Evolutionary conservation across 768 basidiomycete species (phyloP).

Genomic region (Albatrellus ellisii): DNA sequence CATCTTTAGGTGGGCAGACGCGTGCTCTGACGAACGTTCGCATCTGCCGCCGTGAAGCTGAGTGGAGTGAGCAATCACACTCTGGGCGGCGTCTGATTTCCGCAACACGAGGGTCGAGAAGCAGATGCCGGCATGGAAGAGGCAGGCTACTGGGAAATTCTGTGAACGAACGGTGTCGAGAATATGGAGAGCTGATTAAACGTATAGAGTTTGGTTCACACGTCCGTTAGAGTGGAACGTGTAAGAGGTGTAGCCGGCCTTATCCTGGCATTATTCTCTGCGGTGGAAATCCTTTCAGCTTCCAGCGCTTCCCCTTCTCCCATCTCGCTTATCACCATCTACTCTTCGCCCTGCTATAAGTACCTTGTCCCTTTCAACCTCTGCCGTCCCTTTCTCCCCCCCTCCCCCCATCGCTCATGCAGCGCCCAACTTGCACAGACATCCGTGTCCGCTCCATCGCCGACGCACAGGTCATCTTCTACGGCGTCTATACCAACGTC

Average conservation of each 20-base stretch:
- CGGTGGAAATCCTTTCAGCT: conserved; percentile 5
- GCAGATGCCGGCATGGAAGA: too few relatives aligned
- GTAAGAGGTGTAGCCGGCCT: conserved; percentile 10
- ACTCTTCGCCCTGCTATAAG: conserved; percentile 12
- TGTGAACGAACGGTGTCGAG: conserved; percentile 3
- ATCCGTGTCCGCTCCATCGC: conserved; percentile 49
- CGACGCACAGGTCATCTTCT: conserved; percentile 67
- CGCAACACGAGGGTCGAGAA: too few relatives aligned
- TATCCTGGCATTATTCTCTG: conserved; percentile 4
- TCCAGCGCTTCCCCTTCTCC: conserved; percentile 1
- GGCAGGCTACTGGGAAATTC: conserved; percentile 3
- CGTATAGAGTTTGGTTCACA: conserved; percentile 16
- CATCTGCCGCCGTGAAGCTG: too few relatives aligned
- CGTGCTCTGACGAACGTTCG: too few relatives aligned
- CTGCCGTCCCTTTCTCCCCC: conserved; percentile 1
- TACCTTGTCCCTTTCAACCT: background rate
- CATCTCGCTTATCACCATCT: conserved; percentile 13
- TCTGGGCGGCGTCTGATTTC: conserved; percentile 5
- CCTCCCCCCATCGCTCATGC: conserved; percentile 28
- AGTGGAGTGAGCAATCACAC: too few relatives aligned
- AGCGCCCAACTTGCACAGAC: conserved; percentile 52
- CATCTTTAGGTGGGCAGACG: too few relatives aligned
- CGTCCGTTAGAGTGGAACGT: conserved; percentile 5
- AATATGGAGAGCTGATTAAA: conserved; percentile 14
- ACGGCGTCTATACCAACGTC: conserved; percentile 44